These are phyloP conservation scores for Pseudotsuga menziesii DNA, from an alignment of 75 land plant genomes.

Conservation along the genomic window DNA sequence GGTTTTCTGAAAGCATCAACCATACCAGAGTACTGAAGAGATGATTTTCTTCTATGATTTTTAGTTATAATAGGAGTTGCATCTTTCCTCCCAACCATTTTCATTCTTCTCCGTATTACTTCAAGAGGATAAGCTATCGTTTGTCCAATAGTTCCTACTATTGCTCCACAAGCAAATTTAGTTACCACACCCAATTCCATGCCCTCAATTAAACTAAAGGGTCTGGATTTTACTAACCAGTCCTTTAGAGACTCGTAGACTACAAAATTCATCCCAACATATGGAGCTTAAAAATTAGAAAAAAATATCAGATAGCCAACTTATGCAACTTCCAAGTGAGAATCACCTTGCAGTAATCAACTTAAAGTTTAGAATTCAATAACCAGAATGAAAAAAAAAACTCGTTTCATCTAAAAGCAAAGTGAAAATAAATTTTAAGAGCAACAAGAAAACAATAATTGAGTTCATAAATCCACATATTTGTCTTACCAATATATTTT, in stretches of 20 bases:
- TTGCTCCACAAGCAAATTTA: constrained; percentile 91
- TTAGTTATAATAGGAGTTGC: constrained; percentile 70
- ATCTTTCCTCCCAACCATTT: constrained; percentile 96
- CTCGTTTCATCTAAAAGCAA: too few species aligned
- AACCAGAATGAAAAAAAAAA: neutral
- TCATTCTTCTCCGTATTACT: constrained; percentile 90
- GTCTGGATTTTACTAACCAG: constrained; percentile 59
- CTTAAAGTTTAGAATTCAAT: neutral
- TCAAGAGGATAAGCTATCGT: constrained; percentile 95
- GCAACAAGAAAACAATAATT: too few species aligned
- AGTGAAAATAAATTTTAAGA: too few species aligned
- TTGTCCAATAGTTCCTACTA: constrained; percentile 93
- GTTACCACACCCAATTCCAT: constrained; percentile 70
- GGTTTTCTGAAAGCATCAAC: constrained; percentile 82
- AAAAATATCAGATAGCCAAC: neutral
- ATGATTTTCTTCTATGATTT: constrained; percentile 51
- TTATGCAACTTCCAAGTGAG: neutral
- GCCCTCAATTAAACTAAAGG: constrained; percentile 49
- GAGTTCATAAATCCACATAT: too few species aligned
- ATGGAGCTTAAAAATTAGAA: constrained; percentile 59
- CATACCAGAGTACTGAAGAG: constrained; percentile 79
- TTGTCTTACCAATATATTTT: too few species aligned
- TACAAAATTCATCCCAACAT: constrained; percentile 91
- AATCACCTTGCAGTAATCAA: neutral
- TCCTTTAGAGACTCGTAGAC: constrained; percentile 94